A percentile compares a stretch with the other conserved stretches of the same genome.
These are phyloP conservation scores for Scleromitrula shiraiana DNA, from an alignment of 2,329 filamentous ascomycete genomes.

Conservation along the genomic window DNA sequence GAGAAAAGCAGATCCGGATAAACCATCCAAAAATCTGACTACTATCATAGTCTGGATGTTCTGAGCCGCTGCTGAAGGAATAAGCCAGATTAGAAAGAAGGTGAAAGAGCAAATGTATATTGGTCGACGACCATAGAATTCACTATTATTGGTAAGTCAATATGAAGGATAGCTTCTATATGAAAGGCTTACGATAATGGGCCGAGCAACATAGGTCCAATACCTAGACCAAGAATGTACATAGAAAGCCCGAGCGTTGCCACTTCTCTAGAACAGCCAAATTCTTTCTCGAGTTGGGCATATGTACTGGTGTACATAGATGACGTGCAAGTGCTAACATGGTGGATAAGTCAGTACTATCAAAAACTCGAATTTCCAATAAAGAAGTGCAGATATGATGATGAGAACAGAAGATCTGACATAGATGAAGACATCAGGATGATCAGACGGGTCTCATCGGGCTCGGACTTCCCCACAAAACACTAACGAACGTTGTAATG, in stretches of 20 bases:
- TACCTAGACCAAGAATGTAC: conserved; percentile 69
- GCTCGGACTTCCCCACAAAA: neutral
- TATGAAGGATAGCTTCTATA: conserved; percentile 1
- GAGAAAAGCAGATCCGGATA: conserved; percentile 61
- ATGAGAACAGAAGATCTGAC: no score
- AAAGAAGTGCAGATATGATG: no score
- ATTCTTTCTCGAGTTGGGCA: conserved; percentile 65
- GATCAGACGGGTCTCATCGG: no score
- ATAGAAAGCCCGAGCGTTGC: conserved; percentile 74
- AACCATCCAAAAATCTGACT: conserved; percentile 67
- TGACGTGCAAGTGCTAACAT: conserved; percentile 64
- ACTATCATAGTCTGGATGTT: conserved; percentile 78
- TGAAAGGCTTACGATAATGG: conserved; percentile 40
- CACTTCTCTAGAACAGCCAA: conserved; percentile 60
- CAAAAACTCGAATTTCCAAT: no score
- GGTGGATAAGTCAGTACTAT: neutral
- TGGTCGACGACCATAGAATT: conserved; percentile 74
- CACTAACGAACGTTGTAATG: neutral
- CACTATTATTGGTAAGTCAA: conserved; percentile 14
- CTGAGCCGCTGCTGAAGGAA: conserved; percentile 71
- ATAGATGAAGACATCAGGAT: no score
- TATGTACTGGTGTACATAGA: conserved; percentile 89
- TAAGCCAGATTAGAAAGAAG: conserved; percentile 70
- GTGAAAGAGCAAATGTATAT: conserved; percentile 71
- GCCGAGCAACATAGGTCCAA: conserved; percentile 47